These are phyloP conservation scores for Pleurotus tuber-regium DNA, from an alignment of 768 basidiomycete genomes.

Conservation along the genomic window DNA sequence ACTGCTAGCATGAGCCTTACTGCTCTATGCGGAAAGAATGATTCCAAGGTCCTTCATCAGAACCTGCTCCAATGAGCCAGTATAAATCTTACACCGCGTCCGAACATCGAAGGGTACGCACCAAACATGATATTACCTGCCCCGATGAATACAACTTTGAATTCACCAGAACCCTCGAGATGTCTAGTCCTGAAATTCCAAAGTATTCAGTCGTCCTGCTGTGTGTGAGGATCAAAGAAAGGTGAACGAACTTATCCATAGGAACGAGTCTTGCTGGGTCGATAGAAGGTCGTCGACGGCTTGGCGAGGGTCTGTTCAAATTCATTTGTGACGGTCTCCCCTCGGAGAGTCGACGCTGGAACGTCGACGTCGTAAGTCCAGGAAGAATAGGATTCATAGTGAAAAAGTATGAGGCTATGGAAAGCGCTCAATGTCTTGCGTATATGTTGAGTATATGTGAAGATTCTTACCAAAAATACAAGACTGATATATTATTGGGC, in stretches of 20 bases:
- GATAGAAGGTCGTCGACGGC: constrained; percentile 67
- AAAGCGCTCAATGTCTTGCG: no score
- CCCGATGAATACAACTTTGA: constrained; percentile 93
- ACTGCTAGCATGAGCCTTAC: constrained; percentile 36
- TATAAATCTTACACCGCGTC: background rate
- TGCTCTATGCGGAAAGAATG: constrained; percentile 89
- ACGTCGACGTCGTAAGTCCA: constrained; percentile 43
- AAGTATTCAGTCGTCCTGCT: no score
- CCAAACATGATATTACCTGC: constrained; percentile 99
- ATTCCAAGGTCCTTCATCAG: constrained; percentile 88
- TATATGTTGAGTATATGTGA: no score
- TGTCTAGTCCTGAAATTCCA: constrained; percentile 48
- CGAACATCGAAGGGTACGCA: constrained; percentile 20
- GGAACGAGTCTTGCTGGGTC: constrained; percentile 73
- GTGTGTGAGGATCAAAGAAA: constrained; percentile 2
- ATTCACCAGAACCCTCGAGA: constrained; percentile 62
- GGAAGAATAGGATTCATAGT: no score
- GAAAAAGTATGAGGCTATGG: no score
- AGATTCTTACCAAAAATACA: no score
- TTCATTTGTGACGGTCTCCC: constrained; percentile 46
- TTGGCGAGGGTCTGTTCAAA: constrained; percentile 13
- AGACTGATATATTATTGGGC: no score
- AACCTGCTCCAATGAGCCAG: constrained; percentile 44
- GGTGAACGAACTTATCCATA: constrained; percentile 66
- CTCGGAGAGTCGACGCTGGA: constrained; percentile 40